Conservation (phyloP, 1,284 basidiomycete genomes). For the Sphagnurus paluster region DNA sequence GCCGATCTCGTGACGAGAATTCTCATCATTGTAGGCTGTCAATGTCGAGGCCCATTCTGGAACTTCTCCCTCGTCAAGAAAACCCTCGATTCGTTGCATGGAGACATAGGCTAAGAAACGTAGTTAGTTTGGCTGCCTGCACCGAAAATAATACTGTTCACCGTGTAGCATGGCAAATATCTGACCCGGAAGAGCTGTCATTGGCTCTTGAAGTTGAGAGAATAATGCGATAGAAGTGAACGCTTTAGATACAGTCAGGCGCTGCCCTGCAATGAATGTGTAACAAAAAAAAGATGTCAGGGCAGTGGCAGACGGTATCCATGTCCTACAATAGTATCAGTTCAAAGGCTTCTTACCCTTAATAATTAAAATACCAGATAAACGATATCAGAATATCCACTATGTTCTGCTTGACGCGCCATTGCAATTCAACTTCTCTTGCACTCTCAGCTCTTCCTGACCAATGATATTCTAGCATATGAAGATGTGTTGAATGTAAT, state of each 20-base stretch:
- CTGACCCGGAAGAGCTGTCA: slow-evolving; percentile 62
- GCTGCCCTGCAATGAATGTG: slow-evolving; percentile 57
- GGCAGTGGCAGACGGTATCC: slow-evolving; percentile 70
- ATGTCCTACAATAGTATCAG: slow-evolving; percentile 47
- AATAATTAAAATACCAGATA: slow-evolving; percentile 48
- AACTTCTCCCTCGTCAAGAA: slow-evolving; percentile 63
- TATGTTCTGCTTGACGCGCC: slow-evolving; percentile 65
- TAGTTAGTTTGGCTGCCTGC: slow-evolving; percentile 4
- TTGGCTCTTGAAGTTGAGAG: slow-evolving; percentile 61
- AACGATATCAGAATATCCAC: slow-evolving; percentile 60
- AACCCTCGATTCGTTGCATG: slow-evolving; percentile 68
- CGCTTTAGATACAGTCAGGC: slow-evolving; percentile 65
- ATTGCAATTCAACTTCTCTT: slow-evolving; percentile 57
- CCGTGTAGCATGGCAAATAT: slow-evolving; percentile 65
- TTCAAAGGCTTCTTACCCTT: neutral
- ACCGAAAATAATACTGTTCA: slow-evolving; percentile 25
- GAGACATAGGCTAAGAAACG: slow-evolving; percentile 58
- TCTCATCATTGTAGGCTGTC: slow-evolving; percentile 21
- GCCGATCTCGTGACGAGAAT: slow-evolving; percentile 38
- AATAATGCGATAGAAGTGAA: slow-evolving; percentile 71
- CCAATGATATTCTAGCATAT: slow-evolving; percentile 56
- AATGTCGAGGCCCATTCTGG: slow-evolving; percentile 66
- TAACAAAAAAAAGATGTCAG: slow-evolving; percentile 64
- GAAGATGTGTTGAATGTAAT: neutral
- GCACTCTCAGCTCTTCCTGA: slow-evolving; percentile 47